Conservation (phyloP, 2,329 filamentous ascomycete genomes). For the Penicillium sclerotiorum region DNA sequence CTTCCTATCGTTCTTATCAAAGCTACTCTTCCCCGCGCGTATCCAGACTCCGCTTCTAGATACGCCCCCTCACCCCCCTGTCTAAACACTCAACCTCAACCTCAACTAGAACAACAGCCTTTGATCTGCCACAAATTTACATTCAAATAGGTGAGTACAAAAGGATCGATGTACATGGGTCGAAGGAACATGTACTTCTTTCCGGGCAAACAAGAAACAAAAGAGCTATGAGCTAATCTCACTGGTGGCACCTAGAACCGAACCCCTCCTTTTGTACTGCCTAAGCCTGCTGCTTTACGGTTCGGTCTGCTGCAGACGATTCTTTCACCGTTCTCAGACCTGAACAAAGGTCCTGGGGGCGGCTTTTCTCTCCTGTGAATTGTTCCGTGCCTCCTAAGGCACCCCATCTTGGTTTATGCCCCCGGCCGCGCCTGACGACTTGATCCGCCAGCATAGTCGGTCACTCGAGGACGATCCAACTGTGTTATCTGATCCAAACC, state of each 20-base stretch:
- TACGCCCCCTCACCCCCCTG: no score
- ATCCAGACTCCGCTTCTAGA: constrained; percentile 30
- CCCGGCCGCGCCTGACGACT: constrained; percentile 44
- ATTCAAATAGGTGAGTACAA: background rate
- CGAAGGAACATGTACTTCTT: no score
- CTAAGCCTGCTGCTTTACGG: constrained; percentile 1
- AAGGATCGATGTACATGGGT: no score
- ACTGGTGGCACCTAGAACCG: constrained; percentile 5
- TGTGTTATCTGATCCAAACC: constrained; percentile 30
- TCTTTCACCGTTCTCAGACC: constrained; percentile 38
- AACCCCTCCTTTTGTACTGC: constrained; percentile 12
- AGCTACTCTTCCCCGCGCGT: constrained; percentile 34
- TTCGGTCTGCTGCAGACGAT: constrained; percentile 4
- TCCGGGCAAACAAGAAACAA: background rate
- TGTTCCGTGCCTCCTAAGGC: constrained; percentile 34
- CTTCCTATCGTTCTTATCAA: constrained; percentile 27
- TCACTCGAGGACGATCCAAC: constrained; percentile 36
- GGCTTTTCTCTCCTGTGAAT: constrained; percentile 18
- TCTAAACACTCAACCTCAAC: background rate
- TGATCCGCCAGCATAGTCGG: constrained; percentile 41
- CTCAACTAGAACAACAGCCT: no score
- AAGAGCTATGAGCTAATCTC: constrained; percentile 3
- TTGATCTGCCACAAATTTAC: background rate
- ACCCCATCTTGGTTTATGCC: constrained; percentile 44
- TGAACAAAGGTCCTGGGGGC: constrained; percentile 34